Conservation (phyloP, 2,329 filamentous ascomycete genomes). For the Aspergillus sergii region DNA sequence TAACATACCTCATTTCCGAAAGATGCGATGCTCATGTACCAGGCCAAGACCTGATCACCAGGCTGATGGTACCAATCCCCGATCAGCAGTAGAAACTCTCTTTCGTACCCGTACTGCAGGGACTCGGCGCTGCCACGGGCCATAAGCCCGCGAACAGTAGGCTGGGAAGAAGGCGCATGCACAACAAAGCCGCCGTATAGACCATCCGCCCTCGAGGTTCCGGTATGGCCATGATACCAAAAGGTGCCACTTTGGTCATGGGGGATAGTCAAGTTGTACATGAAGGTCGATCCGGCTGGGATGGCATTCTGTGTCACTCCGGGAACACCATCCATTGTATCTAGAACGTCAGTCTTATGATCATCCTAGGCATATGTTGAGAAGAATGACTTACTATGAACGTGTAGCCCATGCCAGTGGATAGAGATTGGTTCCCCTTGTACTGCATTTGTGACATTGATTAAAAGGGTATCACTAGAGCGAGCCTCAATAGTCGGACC, state of each 20-base stretch:
- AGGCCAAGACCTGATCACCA: conserved; percentile 44
- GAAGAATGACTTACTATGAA: conserved; percentile 33
- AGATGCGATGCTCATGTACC: conserved; percentile 47
- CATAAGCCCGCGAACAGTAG: conserved; percentile 22
- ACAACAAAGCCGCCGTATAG: conserved; percentile 52
- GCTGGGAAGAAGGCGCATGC: conserved; percentile 40
- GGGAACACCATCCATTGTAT: conserved; percentile 68
- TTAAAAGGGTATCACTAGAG: conserved; percentile 48
- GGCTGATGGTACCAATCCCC: conserved; percentile 55
- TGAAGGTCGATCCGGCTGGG: conserved; percentile 55
- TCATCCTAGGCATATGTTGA: neutral
- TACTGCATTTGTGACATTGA: conserved; percentile 48
- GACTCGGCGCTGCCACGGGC: conserved; percentile 7
- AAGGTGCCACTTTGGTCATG: conserved; percentile 47
- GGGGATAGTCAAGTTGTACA: conserved; percentile 46
- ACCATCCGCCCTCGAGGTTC: conserved; percentile 48
- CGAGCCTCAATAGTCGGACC: conserved; percentile 54
- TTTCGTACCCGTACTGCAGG: conserved; percentile 32
- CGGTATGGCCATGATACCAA: conserved; percentile 54
- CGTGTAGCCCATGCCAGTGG: conserved; percentile 53
- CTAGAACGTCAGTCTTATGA: conserved; percentile 16
- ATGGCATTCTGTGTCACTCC: conserved; percentile 70
- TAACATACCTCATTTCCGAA: conserved; percentile 46
- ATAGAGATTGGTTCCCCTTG: conserved; percentile 44
- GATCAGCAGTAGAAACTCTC: conserved; percentile 50